Evolutionary conservation across 2,329 filamentous ascomycete species (phyloP).

Genomic region (Sphaerulina populicola): DNA sequence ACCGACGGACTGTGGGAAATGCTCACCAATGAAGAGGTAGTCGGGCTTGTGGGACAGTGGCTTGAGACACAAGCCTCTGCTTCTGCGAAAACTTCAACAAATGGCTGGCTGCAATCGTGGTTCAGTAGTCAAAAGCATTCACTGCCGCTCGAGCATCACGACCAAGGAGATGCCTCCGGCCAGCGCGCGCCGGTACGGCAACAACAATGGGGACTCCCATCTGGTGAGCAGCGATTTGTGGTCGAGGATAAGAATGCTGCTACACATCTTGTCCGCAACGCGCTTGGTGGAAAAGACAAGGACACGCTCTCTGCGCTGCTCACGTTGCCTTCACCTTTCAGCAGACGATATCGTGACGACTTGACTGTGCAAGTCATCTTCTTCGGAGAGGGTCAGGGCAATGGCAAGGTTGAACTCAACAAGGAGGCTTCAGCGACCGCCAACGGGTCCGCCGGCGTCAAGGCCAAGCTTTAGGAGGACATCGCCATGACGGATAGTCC

Average conservation of each 20-base stretch:
- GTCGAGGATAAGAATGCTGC: conserved; percentile 94
- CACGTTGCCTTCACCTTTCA: conserved; percentile 85
- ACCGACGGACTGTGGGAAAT: conserved; percentile 98
- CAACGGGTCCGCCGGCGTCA: conserved; percentile 22
- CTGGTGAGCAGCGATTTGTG: conserved; percentile 71
- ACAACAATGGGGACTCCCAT: conserved; percentile 79
- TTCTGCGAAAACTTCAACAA: conserved; percentile 28
- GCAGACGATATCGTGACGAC: conserved; percentile 85
- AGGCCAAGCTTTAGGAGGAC: conserved; percentile 22
- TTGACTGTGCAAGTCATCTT: conserved; percentile 97
- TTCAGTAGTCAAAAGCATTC: conserved; percentile 43
- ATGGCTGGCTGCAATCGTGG: conserved; percentile 66
- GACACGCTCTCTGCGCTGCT: conserved; percentile 90
- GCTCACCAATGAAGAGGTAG: conserved; percentile 96
- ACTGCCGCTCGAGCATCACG: conserved; percentile 67
- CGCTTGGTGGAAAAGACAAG: conserved; percentile 81
- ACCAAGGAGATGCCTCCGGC: conserved; percentile 48
- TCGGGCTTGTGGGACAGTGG: conserved; percentile 94
- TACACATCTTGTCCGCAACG: conserved; percentile 90
- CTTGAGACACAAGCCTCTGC: conserved; percentile 62
- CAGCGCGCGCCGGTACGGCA: conserved; percentile 82
- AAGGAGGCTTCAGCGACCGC: conserved; percentile 66
- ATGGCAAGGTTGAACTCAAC: conserved; percentile 73
- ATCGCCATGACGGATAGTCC: too few species aligned
- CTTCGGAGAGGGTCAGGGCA: conserved; percentile 73